Base-by-base conservation (phyloP, 441 rosid species). In the Gossypium trilobum region DNA sequence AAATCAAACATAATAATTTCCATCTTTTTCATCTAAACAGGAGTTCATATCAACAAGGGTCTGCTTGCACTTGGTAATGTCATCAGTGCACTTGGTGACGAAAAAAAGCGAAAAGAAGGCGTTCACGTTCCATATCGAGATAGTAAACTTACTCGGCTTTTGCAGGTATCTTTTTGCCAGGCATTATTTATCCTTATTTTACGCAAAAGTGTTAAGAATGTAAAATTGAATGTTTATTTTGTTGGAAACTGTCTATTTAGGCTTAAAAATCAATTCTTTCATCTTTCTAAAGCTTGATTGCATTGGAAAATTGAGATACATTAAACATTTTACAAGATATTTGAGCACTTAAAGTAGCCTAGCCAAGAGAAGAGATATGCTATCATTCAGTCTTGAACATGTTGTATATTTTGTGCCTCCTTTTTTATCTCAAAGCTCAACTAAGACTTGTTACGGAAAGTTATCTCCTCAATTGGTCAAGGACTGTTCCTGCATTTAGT, bases 61-160 rank as follows among this genome's bases (percentile, higher is more conserved):
- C 99, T 95, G 71, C 97, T 95, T 80, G 99, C 99, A 17, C 99
- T 95, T 76, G 99, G 99, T 71, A 95, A 95, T 78, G 99, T 95
- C 70, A 95, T 95, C 72, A 95, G 99, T 71, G 99, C 99, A 27
- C 96, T 95, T 3, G 99, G 97, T 56, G 99, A 95, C 64, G 99
- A 95, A 76, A 95, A 92, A 84, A 95, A 88, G 81, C 96, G 99
- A 14, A 95, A 92, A 87, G 97, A 95, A 59, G 89, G 97, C 46
- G 85, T 83, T 23, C 99, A 95, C 77, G 95, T 95, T 79, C 99
- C 99, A 36, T 95, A 95, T 73, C 87, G 99, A 70, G 99, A 95
- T 77, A 95, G 99, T 85, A 95, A 95, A 88, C 89, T 95, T 71
- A 95, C 99, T 63, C 82, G 99, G 73, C 93, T 95, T 78, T 85